phyloP scores from a whole-genome alignment of 208 protist genomes.

The Herpetomonas samuelpessoai region DNA sequence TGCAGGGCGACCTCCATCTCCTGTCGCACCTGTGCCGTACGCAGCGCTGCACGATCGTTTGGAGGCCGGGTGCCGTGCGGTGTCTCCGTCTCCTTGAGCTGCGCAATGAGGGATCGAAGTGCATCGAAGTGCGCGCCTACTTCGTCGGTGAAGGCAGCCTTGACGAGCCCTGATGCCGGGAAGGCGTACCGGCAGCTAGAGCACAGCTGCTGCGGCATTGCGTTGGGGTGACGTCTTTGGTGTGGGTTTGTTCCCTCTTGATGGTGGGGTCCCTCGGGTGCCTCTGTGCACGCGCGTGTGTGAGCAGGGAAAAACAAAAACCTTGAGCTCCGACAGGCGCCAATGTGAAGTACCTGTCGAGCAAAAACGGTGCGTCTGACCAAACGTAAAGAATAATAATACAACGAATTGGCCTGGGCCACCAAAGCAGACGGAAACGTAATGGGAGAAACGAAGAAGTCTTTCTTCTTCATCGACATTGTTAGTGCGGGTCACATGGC shows the following conservation, averaged over 20 bases:
- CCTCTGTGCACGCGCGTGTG: too few relatives aligned
- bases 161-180: slow-evolving; percentile 40
- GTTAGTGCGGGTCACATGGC: too few relatives aligned
- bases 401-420: too few relatives aligned
- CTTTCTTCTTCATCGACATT: too few relatives aligned
- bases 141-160: slow-evolving; percentile 68
- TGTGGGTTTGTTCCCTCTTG: slow-evolving; percentile 2
- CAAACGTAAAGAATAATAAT: too few relatives aligned
- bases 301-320: too few relatives aligned
- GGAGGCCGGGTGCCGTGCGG: slow-evolving; percentile 33
- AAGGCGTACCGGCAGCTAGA: slow-evolving; percentile 77
- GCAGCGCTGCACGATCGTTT: slow-evolving; percentile 16
- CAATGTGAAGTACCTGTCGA: too few relatives aligned
- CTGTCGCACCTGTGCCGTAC: slow-evolving; percentile 13
- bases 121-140: slow-evolving; percentile 52
- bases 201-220: slow-evolving; percentile 65
- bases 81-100: slow-evolving; percentile 26
- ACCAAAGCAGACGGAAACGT: too few relatives aligned
- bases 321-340: too few relatives aligned
- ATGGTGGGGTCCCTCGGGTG: too few relatives aligned
- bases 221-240: neutral
- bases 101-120: slow-evolving; percentile 33
- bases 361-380: too few relatives aligned
- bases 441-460: too few relatives aligned
- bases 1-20: slow-evolving; percentile 39